These are phyloP conservation scores for Lagerstroemia speciosa DNA, from an alignment of 345 rosid genomes.

Conservation along the genomic window DNA sequence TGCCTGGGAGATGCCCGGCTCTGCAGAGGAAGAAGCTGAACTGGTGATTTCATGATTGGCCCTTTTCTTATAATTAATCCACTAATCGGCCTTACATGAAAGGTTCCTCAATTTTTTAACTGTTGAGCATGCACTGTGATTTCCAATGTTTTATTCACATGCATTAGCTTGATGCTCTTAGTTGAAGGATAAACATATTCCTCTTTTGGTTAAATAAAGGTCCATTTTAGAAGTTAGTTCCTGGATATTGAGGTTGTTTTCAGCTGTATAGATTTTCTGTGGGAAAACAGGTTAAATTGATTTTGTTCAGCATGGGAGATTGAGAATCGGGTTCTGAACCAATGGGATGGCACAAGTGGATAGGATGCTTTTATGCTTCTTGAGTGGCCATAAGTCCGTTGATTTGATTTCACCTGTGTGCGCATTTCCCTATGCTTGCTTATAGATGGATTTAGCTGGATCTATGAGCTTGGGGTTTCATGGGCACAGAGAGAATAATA, in stretches of 20 bases:
- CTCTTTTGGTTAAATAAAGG: not conserved
- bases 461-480: too few relatives aligned
- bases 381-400: too few relatives aligned
- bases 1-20: slow-evolving; percentile 72
- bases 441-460: too few relatives aligned
- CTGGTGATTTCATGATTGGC: slow-evolving; percentile 22
- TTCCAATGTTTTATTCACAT: not conserved
- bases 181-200: not conserved
- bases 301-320: not conserved
- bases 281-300: not conserved
- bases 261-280: not conserved
- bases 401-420: too few relatives aligned
- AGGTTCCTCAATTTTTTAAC: not conserved
- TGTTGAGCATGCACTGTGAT: not conserved
- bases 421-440: too few relatives aligned
- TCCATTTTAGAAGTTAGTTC: not conserved
- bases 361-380: too few relatives aligned
- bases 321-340: not conserved
- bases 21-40: slow-evolving; percentile 29
- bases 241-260: not conserved
- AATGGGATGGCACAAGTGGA: too few relatives aligned
- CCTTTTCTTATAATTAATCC: too few relatives aligned
- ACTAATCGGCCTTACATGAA: not conserved
- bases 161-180: too few relatives aligned
- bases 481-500: too few relatives aligned